A percentile compares a stretch with the other conserved stretches of the same genome.
Evolutionary conservation across 495 filamentous ascomycete species (phyloP).

Genomic region (Lophium mytilinum): DNA sequence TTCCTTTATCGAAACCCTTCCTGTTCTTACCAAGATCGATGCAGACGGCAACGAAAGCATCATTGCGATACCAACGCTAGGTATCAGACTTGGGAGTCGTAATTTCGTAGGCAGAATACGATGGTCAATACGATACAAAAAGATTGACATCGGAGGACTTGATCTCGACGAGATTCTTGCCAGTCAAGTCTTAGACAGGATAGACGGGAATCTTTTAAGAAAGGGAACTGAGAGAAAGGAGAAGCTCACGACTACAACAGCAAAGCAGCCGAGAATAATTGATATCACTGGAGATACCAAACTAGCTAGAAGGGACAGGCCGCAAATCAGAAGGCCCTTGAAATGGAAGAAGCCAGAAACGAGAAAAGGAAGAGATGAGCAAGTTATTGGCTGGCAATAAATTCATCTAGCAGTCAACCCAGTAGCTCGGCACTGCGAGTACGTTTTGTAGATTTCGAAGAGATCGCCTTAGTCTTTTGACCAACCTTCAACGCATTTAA

Average conservation of each 20-base stretch:
- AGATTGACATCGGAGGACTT: slow-evolving; percentile 19
- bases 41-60: slow-evolving; percentile 3
- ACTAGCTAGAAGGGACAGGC: too few relatives aligned
- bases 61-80: slow-evolving; percentile 22
- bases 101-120: not conserved
- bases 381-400: too few relatives aligned
- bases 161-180: not conserved
- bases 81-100: not conserved
- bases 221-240: not conserved
- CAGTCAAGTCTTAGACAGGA: not conserved
- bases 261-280: too few relatives aligned
- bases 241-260: not conserved
- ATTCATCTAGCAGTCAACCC: too few relatives aligned
- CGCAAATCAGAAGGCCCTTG: too few relatives aligned
- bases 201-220: not conserved
- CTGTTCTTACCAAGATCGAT: slow-evolving; percentile 11
- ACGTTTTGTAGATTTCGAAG: too few relatives aligned
- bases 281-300: too few relatives aligned
- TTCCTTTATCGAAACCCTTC: slow-evolving; percentile 5
- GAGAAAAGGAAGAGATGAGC: too few relatives aligned
- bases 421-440: too few relatives aligned
- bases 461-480: too few relatives aligned
- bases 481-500: too few relatives aligned
- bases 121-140: slow-evolving; percentile 30
- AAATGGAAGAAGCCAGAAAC: too few relatives aligned